A percentile compares a stretch with the other conserved stretches of the same genome.
Conservation (phyloP, 768 basidiomycete species). For the Asterophora parasitica region DNA sequence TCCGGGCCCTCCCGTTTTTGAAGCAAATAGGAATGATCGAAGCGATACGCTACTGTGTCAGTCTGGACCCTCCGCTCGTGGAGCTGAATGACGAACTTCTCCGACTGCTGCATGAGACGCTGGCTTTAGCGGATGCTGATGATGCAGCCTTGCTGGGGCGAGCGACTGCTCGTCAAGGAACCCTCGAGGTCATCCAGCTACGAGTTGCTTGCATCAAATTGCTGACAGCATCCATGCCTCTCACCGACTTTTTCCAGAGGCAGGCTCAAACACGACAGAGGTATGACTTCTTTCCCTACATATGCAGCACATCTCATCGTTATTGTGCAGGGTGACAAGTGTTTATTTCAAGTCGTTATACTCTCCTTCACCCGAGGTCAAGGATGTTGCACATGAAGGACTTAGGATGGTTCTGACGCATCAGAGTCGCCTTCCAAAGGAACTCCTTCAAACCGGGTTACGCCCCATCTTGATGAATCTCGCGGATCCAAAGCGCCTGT, state of each 20-base stretch:
- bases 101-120: slow-evolving; percentile 86
- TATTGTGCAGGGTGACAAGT: slow-evolving; percentile 67
- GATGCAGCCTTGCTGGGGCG: slow-evolving; percentile 79
- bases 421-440: slow-evolving; percentile 90
- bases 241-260: slow-evolving; percentile 88
- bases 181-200: slow-evolving; percentile 79
- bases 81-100: slow-evolving; percentile 91
- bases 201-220: slow-evolving; percentile 92
- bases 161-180: slow-evolving; percentile 69
- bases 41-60: slow-evolving; percentile 90
- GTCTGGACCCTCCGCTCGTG: slow-evolving; percentile 81
- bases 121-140: slow-evolving; percentile 94
- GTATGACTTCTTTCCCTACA: slow-evolving; percentile 34
- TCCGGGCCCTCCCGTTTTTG: slow-evolving; percentile 88
- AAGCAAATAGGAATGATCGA: slow-evolving; percentile 99
- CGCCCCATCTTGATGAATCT: slow-evolving; percentile 97
- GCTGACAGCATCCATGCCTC: slow-evolving; percentile 89
- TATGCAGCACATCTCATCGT: neutral
- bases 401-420: slow-evolving; percentile 84
- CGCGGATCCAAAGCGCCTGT: slow-evolving; percentile 91
- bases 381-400: slow-evolving; percentile 93
- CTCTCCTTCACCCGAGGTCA: slow-evolving; percentile 84
- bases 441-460: slow-evolving; percentile 89
- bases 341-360: slow-evolving; percentile 99
- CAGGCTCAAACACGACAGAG: slow-evolving; percentile 82